A percentile compares a stretch with the other conserved stretches of the same genome.
Conservation (phyloP, 2,329 filamentous ascomycete species). For the Camptophora hylomeconis region DNA sequence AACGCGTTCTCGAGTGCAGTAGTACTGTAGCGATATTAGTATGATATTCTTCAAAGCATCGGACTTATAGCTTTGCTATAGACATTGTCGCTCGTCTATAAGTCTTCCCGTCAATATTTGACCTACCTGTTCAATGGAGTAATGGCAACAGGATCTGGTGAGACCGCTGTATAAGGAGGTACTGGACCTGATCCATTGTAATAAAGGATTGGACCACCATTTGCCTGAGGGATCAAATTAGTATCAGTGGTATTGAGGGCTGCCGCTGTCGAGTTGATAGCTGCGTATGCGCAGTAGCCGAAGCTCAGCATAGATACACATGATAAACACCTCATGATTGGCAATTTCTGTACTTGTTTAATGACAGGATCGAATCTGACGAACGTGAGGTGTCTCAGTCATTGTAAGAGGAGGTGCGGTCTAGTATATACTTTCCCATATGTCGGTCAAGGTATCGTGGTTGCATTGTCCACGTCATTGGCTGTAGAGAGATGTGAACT, state of each 20-base stretch:
- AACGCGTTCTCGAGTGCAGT: slow-evolving; percentile 12
- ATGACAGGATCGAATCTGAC: too few species aligned
- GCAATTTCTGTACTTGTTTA: too few species aligned
- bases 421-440: too few species aligned
- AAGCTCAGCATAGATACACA: slow-evolving; percentile 1
- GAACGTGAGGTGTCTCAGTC: too few species aligned
- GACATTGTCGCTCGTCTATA: too few species aligned
- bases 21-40: neutral
- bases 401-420: too few species aligned
- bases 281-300: neutral
- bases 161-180: slow-evolving; percentile 13
- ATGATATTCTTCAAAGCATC: too few species aligned
- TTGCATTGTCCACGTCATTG: too few species aligned
- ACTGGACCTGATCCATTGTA: slow-evolving; percentile 18
- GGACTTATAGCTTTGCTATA: too few species aligned
- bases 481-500: too few species aligned
- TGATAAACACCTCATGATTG: slow-evolving; percentile 1
- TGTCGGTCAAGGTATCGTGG: too few species aligned
- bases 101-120: neutral
- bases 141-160: slow-evolving; percentile 14
- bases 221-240: slow-evolving; percentile 13
- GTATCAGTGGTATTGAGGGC: slow-evolving; percentile 16
- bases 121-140: slow-evolving; percentile 10
- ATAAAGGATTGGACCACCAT: slow-evolving; percentile 15
- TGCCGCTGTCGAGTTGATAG: slow-evolving; percentile 4